These are phyloP conservation scores for Pseudogymnoascus sp. DNA, from an alignment of 2,329 filamentous ascomycete species.

Conservation along the genomic window DNA sequence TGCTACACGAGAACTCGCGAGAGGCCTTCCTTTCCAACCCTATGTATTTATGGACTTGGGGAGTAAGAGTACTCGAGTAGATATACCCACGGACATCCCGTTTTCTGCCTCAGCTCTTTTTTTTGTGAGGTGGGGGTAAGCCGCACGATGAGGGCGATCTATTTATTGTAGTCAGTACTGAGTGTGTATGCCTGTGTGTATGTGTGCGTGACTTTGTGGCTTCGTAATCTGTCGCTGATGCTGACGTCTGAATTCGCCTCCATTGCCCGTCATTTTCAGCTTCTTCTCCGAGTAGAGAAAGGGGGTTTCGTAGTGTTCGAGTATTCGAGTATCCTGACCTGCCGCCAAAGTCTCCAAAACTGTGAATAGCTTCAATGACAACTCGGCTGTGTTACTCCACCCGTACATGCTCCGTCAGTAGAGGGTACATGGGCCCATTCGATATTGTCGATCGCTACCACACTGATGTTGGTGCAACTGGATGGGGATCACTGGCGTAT, in stretches of 20 bases:
- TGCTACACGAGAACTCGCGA: neutral
- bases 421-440: neutral
- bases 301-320: neutral
- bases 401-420: neutral
- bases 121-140: neutral
- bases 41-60: neutral
- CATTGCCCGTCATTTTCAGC: neutral
- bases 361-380: slow-evolving; percentile 4
- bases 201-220: neutral
- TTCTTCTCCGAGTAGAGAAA: neutral
- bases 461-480: neutral
- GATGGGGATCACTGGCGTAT: neutral
- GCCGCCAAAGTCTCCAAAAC: neutral
- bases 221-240: neutral
- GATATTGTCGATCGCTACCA: neutral
- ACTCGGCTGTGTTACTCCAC: slow-evolving; percentile 1
- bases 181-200: neutral
- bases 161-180: neutral
- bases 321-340: neutral
- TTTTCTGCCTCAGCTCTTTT: neutral
- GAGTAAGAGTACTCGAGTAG: neutral
- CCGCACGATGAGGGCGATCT: neutral
- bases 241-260: neutral
- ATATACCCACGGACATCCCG: neutral
- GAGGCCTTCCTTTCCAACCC: neutral